These are phyloP conservation scores for Linnemannia schmuckeri DNA, from an alignment of 192 early-diverging fungal species.

Conservation along the genomic window DNA sequence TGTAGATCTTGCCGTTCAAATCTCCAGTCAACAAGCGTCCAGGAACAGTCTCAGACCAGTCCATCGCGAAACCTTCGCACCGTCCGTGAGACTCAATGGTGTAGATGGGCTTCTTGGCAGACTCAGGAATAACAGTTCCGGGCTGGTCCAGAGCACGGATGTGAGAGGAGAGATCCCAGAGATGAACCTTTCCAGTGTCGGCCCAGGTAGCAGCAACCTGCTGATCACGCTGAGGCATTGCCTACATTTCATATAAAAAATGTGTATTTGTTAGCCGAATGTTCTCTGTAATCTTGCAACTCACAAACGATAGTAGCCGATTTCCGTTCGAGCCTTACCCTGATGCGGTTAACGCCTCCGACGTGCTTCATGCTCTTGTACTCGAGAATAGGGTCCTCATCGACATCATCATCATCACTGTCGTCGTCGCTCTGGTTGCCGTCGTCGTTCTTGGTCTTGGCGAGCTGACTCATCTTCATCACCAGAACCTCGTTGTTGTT, in stretches of 20 bases:
- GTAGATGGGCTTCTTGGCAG: constrained; percentile 79
- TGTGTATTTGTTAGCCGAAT: background rate
- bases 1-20: constrained; percentile 80
- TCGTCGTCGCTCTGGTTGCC: constrained; percentile 79
- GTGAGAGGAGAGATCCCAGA: constrained; percentile 88
- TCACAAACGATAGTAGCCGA: background rate
- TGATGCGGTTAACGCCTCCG: constrained; percentile 94
- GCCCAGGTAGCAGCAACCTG: constrained; percentile 93
- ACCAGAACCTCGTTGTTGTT: constrained; percentile 93
- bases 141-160: constrained; percentile 85
- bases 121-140: constrained; percentile 73
- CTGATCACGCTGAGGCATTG: constrained; percentile 79
- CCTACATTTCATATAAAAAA: constrained; percentile 34
- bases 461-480: constrained; percentile 96
- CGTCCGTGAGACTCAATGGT: constrained; percentile 85
- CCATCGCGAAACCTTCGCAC: constrained; percentile 95
- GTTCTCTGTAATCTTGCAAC: background rate
- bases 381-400: constrained; percentile 96
- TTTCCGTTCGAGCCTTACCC: constrained; percentile 59
- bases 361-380: constrained; percentile 83
- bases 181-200: constrained; percentile 95
- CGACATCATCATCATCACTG: constrained; percentile 86
- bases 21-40: constrained; percentile 92
- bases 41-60: constrained; percentile 84
- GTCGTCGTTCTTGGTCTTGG: constrained; percentile 94